phyloP scores from a whole-genome alignment of 306 rosid species.

The Leucaena leucocephala region DNA sequence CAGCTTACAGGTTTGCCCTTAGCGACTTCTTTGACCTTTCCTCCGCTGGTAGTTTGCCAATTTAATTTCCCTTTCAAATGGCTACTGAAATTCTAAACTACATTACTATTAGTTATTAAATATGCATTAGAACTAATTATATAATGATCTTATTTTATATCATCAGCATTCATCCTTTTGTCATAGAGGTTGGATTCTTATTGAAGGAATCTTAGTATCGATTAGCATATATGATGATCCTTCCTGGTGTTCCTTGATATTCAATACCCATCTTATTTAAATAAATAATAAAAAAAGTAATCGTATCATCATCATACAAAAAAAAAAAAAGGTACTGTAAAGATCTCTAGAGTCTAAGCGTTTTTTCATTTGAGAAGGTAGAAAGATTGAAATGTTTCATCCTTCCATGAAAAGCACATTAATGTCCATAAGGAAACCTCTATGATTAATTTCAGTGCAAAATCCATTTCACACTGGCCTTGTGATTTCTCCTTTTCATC shows the following conservation, averaged over 20 bases:
- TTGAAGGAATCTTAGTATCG: not conserved
- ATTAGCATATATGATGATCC: not conserved
- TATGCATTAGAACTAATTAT: not conserved
- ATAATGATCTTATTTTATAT: not conserved
- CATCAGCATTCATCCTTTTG: not conserved
- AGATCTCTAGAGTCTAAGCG: no score
- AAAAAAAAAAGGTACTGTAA: not conserved
- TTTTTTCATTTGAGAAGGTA: not conserved
- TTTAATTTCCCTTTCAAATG: not conserved
- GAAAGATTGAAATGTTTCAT: not conserved
- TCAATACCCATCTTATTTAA: not conserved
- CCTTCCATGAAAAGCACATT: not conserved
- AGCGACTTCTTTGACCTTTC: conserved; percentile 23
- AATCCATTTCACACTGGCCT: not conserved
- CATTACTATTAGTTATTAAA: not conserved
- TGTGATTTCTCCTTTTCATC: not conserved
- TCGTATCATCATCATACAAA: not conserved
- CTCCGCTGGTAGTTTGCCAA: conserved; percentile 3
- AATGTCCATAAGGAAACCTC: not conserved
- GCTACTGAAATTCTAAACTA: not conserved
- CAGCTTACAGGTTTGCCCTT: conserved; percentile 3
- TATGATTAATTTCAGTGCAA: not conserved
- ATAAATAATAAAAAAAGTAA: not conserved
- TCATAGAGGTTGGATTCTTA: no score
- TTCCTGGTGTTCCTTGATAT: not conserved